These are phyloP conservation scores for Debaryomyces udenii DNA, from an alignment of 1,139 yeast species.

Conservation along the genomic window DNA sequence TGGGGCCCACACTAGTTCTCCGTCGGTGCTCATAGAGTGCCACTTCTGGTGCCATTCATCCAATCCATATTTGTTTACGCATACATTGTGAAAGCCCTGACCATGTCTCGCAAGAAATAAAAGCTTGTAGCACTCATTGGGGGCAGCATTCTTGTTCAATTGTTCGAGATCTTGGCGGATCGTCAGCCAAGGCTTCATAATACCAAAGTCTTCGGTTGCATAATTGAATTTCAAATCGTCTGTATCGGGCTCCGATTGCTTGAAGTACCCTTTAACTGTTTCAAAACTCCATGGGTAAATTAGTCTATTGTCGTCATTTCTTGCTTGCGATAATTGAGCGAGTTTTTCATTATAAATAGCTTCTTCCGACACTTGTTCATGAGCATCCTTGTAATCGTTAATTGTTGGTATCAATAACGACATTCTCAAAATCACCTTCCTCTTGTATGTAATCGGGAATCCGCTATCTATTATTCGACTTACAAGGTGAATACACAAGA, in stretches of 20 bases:
- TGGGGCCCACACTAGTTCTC: slow-evolving; percentile 63
- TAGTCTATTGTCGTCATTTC: slow-evolving; percentile 22
- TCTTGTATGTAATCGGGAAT: no score
- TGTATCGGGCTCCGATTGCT: slow-evolving; percentile 50
- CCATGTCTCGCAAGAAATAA: slow-evolving; percentile 75
- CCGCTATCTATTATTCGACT: no score
- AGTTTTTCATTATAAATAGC: slow-evolving; percentile 14
- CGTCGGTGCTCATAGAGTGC: slow-evolving; percentile 57
- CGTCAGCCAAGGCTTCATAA: slow-evolving; percentile 48
- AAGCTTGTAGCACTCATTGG: slow-evolving; percentile 54
- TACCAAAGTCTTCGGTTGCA: slow-evolving; percentile 53
- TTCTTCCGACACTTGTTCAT: slow-evolving; percentile 22
- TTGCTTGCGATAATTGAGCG: slow-evolving; percentile 13
- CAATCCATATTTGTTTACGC: slow-evolving; percentile 59
- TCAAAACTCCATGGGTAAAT: slow-evolving; percentile 48
- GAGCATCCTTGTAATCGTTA: slow-evolving; percentile 41
- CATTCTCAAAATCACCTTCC: slow-evolving; percentile 22
- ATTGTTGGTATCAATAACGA: slow-evolving; percentile 38
- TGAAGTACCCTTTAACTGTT: slow-evolving; percentile 55
- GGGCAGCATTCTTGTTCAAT: slow-evolving; percentile 39
- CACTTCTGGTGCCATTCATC: slow-evolving; percentile 63
- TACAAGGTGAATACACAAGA: no score
- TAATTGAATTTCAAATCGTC: slow-evolving; percentile 55
- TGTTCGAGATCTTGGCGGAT: slow-evolving; percentile 35
- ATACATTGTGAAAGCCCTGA: slow-evolving; percentile 73